Conservation (phyloP, 768 basidiomycete genomes). For the Agrocybe praecox region DNA sequence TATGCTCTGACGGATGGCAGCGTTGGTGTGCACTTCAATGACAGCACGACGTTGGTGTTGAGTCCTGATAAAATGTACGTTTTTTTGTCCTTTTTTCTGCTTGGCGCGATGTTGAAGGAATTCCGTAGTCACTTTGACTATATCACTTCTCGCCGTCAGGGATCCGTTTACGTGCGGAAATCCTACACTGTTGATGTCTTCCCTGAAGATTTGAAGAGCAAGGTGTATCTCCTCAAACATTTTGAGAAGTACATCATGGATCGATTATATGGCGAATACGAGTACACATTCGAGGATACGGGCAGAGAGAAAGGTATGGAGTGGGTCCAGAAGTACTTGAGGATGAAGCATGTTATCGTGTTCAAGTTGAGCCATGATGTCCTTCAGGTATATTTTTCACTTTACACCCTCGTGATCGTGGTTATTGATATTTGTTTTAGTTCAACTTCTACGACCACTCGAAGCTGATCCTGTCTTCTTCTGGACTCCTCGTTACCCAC, state of each 20-base stretch:
- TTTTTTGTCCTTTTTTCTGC: conserved; percentile 14
- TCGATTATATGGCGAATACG: conserved; percentile 80
- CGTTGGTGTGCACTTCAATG: conserved; percentile 96
- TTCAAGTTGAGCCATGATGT: conserved; percentile 96
- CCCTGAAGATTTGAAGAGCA: conserved; percentile 84
- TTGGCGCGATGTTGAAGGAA: background rate
- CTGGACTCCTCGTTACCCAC: conserved; percentile 80
- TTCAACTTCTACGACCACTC: conserved; percentile 99
- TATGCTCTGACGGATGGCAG: conserved; percentile 96
- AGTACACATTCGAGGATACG: conserved; percentile 77
- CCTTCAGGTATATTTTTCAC: conserved; percentile 69
- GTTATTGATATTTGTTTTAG: conserved; percentile 40
- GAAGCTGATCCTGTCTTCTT: conserved; percentile 86
- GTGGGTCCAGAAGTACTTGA: conserved; percentile 92
- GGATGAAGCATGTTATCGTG: conserved; percentile 97
- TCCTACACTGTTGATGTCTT: conserved; percentile 69
- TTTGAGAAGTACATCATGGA: conserved; percentile 97
- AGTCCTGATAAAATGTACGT: conserved; percentile 87
- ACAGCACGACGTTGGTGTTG: conserved; percentile 85
- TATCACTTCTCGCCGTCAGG: conserved; percentile 69
- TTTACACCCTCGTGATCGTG: background rate
- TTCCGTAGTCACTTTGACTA: conserved; percentile 82
- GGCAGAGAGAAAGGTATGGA: conserved; percentile 83
- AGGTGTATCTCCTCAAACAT: conserved; percentile 91
- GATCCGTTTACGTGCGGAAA: conserved; percentile 71